These are phyloP conservation scores for Umbelopsis sp. DNA, from an alignment of 192 early-diverging fungal genomes.

Conservation along the genomic window DNA sequence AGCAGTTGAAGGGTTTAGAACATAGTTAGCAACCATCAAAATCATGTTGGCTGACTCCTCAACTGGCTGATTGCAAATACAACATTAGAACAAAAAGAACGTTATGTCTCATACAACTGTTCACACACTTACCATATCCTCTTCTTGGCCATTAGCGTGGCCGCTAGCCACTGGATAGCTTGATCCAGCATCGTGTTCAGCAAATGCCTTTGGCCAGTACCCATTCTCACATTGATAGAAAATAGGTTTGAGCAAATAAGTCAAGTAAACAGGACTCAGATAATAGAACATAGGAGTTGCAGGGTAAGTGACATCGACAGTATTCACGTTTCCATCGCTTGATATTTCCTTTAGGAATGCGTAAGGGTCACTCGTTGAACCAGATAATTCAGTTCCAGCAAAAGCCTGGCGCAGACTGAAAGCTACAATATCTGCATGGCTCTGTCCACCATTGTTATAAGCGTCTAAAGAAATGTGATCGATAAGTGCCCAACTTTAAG, in stretches of 20 bases:
- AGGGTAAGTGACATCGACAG: constrained; percentile 11
- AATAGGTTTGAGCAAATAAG: constrained; percentile 9
- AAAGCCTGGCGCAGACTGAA: constrained; percentile 13
- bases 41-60: constrained; percentile 9
- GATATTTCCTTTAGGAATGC: constrained; percentile 11
- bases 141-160: background rate
- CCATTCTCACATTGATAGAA: background rate
- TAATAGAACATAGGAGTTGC: constrained; percentile 11
- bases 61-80: background rate
- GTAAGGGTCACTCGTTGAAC: constrained; percentile 4
- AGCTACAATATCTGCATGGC: background rate
- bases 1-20: constrained; percentile 1
- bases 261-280: constrained; percentile 2
- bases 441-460: background rate
- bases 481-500: background rate
- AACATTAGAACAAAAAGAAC: background rate
- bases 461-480: background rate
- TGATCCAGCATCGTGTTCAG: constrained; percentile 1
- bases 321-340: constrained; percentile 18
- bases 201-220: constrained; percentile 1
- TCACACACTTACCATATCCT: background rate
- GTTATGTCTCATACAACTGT: too few relatives aligned
- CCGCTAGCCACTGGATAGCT: constrained; percentile 4
- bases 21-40: constrained; percentile 3
- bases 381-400: background rate